Evolutionary conservation across 2,329 filamentous ascomycete genomes (phyloP).

Genomic region (Pseudocercospora vitis): DNA sequence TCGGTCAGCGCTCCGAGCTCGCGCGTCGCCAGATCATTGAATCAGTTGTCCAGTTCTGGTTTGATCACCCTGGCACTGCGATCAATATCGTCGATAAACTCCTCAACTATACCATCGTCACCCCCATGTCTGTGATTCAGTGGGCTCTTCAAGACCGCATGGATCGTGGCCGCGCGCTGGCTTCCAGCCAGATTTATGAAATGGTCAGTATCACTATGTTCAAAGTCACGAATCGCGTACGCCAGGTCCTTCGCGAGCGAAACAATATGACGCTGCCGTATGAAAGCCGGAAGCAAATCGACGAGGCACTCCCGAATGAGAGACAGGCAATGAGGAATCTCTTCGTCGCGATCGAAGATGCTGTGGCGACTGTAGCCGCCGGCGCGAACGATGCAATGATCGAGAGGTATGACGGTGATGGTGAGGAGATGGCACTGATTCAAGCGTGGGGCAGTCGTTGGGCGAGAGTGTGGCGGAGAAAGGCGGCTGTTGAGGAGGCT

Average conservation of each 20-base stretch:
- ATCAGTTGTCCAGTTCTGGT: constrained; percentile 90
- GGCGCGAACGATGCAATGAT: constrained; percentile 74
- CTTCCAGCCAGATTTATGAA: constrained; percentile 79
- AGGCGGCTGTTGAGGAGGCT: constrained; percentile 81
- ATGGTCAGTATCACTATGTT: constrained; percentile 83
- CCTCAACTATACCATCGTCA: constrained; percentile 93
- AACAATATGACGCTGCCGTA: constrained; percentile 57
- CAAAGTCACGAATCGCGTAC: constrained; percentile 84
- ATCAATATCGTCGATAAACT: constrained; percentile 94
- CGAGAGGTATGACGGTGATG: constrained; percentile 61
- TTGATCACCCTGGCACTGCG: constrained; percentile 84
- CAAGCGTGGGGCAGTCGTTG: constrained; percentile 81
- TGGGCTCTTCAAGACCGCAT: constrained; percentile 77
- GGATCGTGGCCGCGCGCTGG: constrained; percentile 57
- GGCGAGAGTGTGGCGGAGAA: constrained; percentile 79
- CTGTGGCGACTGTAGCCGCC: constrained; percentile 68
- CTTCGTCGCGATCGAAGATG: constrained; percentile 78
- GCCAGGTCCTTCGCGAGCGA: constrained; percentile 70
- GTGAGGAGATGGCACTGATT: constrained; percentile 64
- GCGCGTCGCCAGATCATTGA: constrained; percentile 86
- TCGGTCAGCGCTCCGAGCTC: constrained; percentile 70
- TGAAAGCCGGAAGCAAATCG: constrained; percentile 60
- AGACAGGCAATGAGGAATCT: constrained; percentile 72
- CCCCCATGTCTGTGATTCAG: constrained; percentile 78
- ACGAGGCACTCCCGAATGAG: constrained; percentile 69